phyloP scores from a whole-genome alignment of 2,329 filamentous ascomycete species.

The Akanthomyces lecanii region DNA sequence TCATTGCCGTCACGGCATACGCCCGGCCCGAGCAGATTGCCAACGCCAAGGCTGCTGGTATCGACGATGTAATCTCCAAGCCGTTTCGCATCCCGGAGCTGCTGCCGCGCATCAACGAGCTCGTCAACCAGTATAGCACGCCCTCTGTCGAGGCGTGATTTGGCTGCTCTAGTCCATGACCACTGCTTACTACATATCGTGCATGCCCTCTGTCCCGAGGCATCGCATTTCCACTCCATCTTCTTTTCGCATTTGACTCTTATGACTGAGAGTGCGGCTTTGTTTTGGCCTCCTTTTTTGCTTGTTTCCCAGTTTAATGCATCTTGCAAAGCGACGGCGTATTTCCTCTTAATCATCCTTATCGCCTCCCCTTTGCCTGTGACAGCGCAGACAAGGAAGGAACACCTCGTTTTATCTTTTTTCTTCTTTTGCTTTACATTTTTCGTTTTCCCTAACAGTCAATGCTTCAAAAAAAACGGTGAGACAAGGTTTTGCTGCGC shows the following conservation, averaged over 20 bases:
- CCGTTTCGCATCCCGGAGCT: conserved; percentile 73
- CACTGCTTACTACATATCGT: not conserved
- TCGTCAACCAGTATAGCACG: conserved; percentile 39
- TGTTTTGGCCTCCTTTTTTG: not conserved
- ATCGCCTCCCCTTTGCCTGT: not conserved
- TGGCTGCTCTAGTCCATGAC: not conserved
- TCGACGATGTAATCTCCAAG: conserved; percentile 76
- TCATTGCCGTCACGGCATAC: conserved; percentile 81
- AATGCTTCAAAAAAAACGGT: too few species aligned
- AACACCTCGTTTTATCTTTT: too few species aligned
- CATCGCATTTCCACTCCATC: not conserved
- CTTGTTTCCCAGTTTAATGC: not conserved
- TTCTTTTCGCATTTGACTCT: not conserved
- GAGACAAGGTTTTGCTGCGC: too few species aligned
- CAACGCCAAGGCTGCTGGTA: conserved; percentile 66
- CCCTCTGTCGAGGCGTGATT: not conserved
- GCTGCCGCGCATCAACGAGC: conserved; percentile 61
- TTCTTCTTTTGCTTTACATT: not conserved
- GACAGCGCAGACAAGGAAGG: too few species aligned
- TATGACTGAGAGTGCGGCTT: not conserved
- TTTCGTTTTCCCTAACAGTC: too few species aligned
- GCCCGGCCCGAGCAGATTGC: conserved; percentile 70
- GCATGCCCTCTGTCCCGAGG: not conserved
- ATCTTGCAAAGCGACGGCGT: conserved; percentile 5
- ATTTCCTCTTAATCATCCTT: not conserved